Evolutionary conservation across 1,139 yeast species (phyloP), one percentile per base, ranked within the genome.

Genomic region (Diutina neorugosa): DNA sequence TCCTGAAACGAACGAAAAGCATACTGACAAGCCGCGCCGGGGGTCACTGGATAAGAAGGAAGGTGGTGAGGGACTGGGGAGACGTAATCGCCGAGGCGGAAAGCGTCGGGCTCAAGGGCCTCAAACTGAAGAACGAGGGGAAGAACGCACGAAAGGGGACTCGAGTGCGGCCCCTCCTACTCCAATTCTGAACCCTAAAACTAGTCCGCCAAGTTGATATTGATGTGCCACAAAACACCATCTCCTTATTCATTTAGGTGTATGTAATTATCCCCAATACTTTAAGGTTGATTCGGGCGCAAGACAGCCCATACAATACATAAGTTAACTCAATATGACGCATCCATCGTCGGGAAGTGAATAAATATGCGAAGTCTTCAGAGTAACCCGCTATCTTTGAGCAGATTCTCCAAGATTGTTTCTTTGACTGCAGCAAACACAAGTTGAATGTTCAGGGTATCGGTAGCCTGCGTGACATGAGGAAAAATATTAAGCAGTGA

Each of bases 381-480:
- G 58, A 88, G 71, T 54, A 90, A 80, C 52, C 97, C 97, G 60
- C 94, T 85, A 62, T 89, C 96, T 66, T 83, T 82, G 59, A 90
- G 76, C 27, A 90, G 77, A 65, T 90, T 90, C 62, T 88, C 95
- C 64, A 90, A 74, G 54, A 90, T 86, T 3, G 96, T 87, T 66
- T 89, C 96, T 64, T 85, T 86, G 37, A 90, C 93, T 16, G 96
- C 96, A 3, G 95, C 96, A 72, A 90, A 88, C 6, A 90, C 96
- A 61, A 89, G 71, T 62, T 86, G 82, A 58, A 90, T 89, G 65
- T 90, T 90, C 27, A 89, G 82, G 8, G 97, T 89, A 65, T 90
- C 96, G 1, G 96, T 90, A 0, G 97, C 97, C 65, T 90, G 96
- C 3, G 97, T 90, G 34, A 90, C 86, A 63, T 90, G 96, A 12